A percentile compares a stretch with the other conserved stretches of the same genome.
phyloP scores from a whole-genome alignment of 2,329 filamentous ascomycete genomes.

The Alternaria alternata region DNA sequence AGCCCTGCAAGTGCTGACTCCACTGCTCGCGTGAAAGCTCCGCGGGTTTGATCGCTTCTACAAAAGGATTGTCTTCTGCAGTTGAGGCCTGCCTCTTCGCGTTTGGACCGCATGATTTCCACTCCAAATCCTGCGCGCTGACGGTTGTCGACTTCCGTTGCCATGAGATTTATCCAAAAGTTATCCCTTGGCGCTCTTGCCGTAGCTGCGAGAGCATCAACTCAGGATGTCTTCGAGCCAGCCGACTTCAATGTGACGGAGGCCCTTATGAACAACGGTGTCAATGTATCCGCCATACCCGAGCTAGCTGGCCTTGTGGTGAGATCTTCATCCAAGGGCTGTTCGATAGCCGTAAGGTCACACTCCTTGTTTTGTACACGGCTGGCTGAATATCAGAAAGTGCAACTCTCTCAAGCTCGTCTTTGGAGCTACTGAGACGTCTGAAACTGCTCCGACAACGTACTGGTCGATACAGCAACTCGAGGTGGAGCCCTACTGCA shows the following conservation, averaged over 20 bases:
- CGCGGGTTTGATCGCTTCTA: not conserved
- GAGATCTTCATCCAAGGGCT: constrained; percentile 11
- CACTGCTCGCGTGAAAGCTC: not conserved
- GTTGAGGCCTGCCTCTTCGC: not conserved
- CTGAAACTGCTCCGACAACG: constrained; percentile 9
- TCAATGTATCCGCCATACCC: constrained; percentile 26
- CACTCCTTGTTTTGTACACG: not conserved
- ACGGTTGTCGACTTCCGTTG: not conserved
- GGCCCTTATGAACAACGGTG: constrained; percentile 28
- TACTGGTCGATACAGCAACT: constrained; percentile 27
- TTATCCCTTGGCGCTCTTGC: not conserved
- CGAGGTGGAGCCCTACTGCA: constrained; percentile 18
- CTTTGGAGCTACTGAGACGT: constrained; percentile 22
- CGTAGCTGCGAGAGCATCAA: not conserved
- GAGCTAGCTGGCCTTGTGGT: constrained; percentile 12
- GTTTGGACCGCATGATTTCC: not conserved
- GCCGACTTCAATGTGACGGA: constrained; percentile 29
- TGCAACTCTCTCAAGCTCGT: constrained; percentile 30
- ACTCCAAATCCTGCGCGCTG: not conserved
- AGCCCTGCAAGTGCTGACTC: not conserved
- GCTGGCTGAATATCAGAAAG: constrained; percentile 17
- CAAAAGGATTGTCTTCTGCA: constrained; percentile 1
- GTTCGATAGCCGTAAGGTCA: constrained; percentile 30
- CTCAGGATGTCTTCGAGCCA: constrained; percentile 23
- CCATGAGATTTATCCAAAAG: not conserved